Base-by-base conservation (phyloP, 73 alveolate genomes). In the Paramecium primaurelia region DNA sequence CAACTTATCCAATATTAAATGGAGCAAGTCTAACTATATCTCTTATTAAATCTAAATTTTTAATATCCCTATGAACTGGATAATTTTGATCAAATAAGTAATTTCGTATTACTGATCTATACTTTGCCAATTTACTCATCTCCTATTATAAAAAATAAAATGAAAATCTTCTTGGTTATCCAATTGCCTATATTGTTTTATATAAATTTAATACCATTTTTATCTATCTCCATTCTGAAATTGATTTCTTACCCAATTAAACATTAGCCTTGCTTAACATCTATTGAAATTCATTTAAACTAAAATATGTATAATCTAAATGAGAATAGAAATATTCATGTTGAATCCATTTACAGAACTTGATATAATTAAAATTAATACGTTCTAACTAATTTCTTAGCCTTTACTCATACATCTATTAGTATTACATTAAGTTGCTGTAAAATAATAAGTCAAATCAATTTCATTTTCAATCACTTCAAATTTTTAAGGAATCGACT, bases 101-200 rank as follows among this genome's bases (percentile, higher is more conserved):
- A 36, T 49, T 80, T 47, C 91, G 8, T 32, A 80, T 80, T 6
- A 45, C 75, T 28, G 71, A 80, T 80, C 91, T 0, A 22, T 45
- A 80, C 20, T 49, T 80, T 12, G 47, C 34, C 26, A 80, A 80
- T 80, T 49, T 80, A 16, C 58, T 28, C 44, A 38, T 44, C 45
- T 80, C 91, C 26, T 80, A 80, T 22, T 18, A 26, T 80, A 80
- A 38, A 64, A 80, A 80, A 20, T 18, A 42, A 38, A 25, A 9
- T 80, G 91, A 80, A 47, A 80, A 80, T 80, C 91, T 80, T 28
- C 91, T 80, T 26, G 91, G 91, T 47, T 42, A 38, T 25, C 91
- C 91, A 10, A 80, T 42, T 14, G 91, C 91, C 91, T 80, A 45
- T 5, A n/a, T 11, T 47, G 18, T 18, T 54, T 6, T 44, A 32